Evolutionary conservation across 805 yeast genomes (phyloP), one percentile per base, ranked within the genome.

Genomic region (Pichia deserticola): DNA sequence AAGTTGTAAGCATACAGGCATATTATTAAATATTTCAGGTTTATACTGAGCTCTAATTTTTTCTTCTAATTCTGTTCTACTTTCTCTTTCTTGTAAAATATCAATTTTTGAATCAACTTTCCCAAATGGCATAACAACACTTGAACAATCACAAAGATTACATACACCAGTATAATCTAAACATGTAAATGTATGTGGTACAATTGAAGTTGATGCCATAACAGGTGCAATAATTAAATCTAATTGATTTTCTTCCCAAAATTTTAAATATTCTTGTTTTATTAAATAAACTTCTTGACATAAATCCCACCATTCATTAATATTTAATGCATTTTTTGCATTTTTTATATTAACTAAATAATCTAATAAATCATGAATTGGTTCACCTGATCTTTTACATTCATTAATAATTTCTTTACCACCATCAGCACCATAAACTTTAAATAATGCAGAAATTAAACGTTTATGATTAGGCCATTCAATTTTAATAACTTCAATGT

Each of bases 1-100:
- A 33, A 84, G 66, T 62, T 84, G 89, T n/a, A 84, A 65, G 20
- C 81, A 78, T 12, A 79, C 81, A 0, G 88, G 82, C 49, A 82
- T 78, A 5, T 82, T 84, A 54, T 78, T 72, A 61, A 74, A 69
- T 52, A 74, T 74, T 46, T 66, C 73, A 1, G 83, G 75, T 41
- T 57, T 51, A 42, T 78, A 81, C 45, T 71, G 60, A 33, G 66
- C 62, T 55, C 71, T 72, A 37, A 76, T 72, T 27, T 65, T 70
- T 41, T 63, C 57, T 45, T 81, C 86, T 4, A 70, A 59, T 2
- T 68, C 70, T 57, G 70, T 74, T 56, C 67, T 60, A 42, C 69
- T 64, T 11, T 55, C 44, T 13, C 53, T 53, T 6, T 51, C 55
- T 39, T 68, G 71, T 30, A 51, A 57, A 0, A 52, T 52, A 54